Percentiles rank a stretch among this genome's conserved stretches.
These are phyloP conservation scores for Candida gorgasii DNA, from an alignment of 805 yeast species.

Conservation along the genomic window DNA sequence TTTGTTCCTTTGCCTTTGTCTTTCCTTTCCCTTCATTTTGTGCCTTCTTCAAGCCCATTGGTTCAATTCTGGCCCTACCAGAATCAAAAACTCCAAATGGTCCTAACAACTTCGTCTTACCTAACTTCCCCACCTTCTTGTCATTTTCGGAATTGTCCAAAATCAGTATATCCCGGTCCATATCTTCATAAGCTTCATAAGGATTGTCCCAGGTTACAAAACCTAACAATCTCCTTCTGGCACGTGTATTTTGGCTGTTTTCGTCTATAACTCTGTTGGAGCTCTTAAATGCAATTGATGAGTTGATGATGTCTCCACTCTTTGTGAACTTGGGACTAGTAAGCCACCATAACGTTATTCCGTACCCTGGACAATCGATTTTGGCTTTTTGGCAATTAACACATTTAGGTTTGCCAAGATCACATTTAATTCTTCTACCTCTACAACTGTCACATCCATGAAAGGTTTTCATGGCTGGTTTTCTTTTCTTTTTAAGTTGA, in stretches of 20 bases:
- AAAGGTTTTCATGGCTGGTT: slow-evolving; percentile 57
- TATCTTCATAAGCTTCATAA: slow-evolving; percentile 76
- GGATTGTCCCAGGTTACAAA: slow-evolving; percentile 70
- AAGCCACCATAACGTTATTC: slow-evolving; percentile 74
- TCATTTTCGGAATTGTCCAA: slow-evolving; percentile 50
- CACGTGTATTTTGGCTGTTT: slow-evolving; percentile 49
- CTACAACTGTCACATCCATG: slow-evolving; percentile 91
- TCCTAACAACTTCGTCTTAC: slow-evolving; percentile 59
- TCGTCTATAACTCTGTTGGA: slow-evolving; percentile 15
- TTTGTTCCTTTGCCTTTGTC: slow-evolving; percentile 9
- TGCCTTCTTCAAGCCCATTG: slow-evolving; percentile 18
- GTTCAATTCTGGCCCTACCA: neutral
- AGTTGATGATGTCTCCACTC: slow-evolving; percentile 27
- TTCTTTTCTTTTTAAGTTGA: slow-evolving; percentile 9
- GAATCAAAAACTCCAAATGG: slow-evolving; percentile 76
- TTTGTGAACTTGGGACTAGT: slow-evolving; percentile 47
- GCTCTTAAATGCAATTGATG: slow-evolving; percentile 31
- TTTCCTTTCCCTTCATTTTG: slow-evolving; percentile 7
- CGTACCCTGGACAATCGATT: slow-evolving; percentile 77
- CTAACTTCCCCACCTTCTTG: slow-evolving; percentile 33
- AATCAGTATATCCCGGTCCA: slow-evolving; percentile 66
- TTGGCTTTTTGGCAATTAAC: slow-evolving; percentile 68
- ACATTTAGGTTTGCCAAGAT: slow-evolving; percentile 69
- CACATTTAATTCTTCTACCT: slow-evolving; percentile 78
- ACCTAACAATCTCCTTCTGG: slow-evolving; percentile 63